phyloP scores from a whole-genome alignment of 2,329 filamentous ascomycete species.

The Colletotrichum sp. region DNA sequence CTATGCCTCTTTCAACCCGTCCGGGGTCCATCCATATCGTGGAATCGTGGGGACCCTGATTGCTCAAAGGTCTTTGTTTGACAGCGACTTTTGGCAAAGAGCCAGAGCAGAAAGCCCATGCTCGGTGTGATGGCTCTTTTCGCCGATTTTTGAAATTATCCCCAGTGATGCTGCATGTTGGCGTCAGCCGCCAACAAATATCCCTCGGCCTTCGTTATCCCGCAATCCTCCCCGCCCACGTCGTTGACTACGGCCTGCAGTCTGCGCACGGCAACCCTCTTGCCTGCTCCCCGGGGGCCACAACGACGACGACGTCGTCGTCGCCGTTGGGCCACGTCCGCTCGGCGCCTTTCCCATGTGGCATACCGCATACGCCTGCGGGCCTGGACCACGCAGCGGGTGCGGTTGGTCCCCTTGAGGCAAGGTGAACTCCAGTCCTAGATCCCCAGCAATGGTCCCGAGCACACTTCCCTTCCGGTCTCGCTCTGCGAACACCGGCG shows the following conservation, averaged over 20 bases:
- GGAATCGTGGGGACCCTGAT: slow-evolving; percentile 15
- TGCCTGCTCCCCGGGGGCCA: neutral
- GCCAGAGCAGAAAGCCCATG: neutral
- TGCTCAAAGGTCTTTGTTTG: neutral
- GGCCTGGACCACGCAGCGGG: neutral
- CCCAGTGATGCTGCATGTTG: neutral
- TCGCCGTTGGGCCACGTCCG: neutral
- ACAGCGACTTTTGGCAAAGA: neutral
- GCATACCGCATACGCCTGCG: neutral
- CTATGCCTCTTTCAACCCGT: slow-evolving; percentile 6
- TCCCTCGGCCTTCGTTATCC: neutral
- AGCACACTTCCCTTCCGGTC: neutral
- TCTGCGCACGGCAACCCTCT: neutral
- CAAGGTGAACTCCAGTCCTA: neutral
- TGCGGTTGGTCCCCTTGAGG: neutral
- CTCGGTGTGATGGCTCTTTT: neutral
- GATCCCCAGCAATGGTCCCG: neutral
- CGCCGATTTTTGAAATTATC: neutral
- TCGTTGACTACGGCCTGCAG: neutral
- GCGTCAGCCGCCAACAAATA: neutral
- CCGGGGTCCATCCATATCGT: slow-evolving; percentile 7
- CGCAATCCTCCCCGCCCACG: neutral
- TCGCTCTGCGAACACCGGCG: slow-evolving; percentile 3
- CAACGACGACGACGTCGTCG: neutral
- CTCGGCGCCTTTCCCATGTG: neutral